A percentile compares a stretch with the other conserved stretches of the same genome.
These are phyloP conservation scores for Candida neerlandica DNA, from an alignment of 1,139 yeast species.

Conservation along the genomic window DNA sequence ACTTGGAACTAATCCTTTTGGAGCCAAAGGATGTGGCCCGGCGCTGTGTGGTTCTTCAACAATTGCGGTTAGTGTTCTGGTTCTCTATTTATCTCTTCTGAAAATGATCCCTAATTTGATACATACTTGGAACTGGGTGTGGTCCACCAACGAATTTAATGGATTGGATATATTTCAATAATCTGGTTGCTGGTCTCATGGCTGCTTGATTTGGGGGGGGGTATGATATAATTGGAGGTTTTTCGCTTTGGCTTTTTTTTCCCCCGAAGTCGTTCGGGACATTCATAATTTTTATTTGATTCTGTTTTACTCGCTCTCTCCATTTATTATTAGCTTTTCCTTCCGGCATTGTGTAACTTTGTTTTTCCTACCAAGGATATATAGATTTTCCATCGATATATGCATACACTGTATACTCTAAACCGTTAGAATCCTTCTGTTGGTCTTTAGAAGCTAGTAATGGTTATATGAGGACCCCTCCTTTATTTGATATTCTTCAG, in stretches of 20 bases:
- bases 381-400: too few relatives aligned
- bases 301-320: not conserved
- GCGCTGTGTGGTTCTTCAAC: constrained; percentile 24
- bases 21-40: constrained; percentile 53
- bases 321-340: too few relatives aligned
- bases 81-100: not conserved
- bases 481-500: not conserved
- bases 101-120: constrained; percentile 16
- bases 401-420: too few relatives aligned
- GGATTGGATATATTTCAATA: constrained; percentile 52
- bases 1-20: constrained; percentile 52
- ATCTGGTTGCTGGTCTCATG: constrained; percentile 22
- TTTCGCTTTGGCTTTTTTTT: constrained; percentile 1
- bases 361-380: too few relatives aligned
- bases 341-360: too few relatives aligned
- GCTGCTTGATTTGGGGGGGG: not conserved
- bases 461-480: too few relatives aligned
- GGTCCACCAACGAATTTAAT: constrained; percentile 67
- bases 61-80: constrained; percentile 6
- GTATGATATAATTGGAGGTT: constrained; percentile 1
- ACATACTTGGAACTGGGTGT: constrained; percentile 40
- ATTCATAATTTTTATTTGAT: not conserved
- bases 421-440: too few relatives aligned
- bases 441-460: too few relatives aligned
- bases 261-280: not conserved